Evolutionary conservation across 805 yeast species (phyloP), one percentile per base, ranked within the genome.

Genomic region (Tetrapisispora phaffii): DNA sequence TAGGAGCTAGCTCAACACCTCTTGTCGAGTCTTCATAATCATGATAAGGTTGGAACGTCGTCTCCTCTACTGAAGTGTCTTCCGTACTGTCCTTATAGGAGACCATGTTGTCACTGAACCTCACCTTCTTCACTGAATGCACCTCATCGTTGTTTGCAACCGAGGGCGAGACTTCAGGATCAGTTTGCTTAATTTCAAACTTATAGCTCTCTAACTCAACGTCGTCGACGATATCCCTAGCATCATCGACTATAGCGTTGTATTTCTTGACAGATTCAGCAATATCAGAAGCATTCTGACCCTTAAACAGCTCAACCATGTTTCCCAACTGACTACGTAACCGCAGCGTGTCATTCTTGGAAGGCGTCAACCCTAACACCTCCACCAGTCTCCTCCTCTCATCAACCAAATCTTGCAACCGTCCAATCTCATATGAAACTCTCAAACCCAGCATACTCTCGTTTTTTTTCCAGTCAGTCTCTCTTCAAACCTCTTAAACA

Each of bases 381-480:
- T 47, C 39, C 2, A 54, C 44, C n/a, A 62, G 44, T 33, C 66
- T 46, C 15, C 41, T 34, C 26, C 66, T 53, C 41, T 62, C 67
- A 16, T 60, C 63, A 4, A 61, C 49, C 19, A 59, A 22, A 46
- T 60, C 62, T 35, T 35, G 32, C 17, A 62, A 41, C 43, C 46
- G 58, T 21, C 58, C 60, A 13, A 60, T 35, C 47, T 58, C 64
- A 34, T 60, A 42, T 3, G 36, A 58, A n/a, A 58, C 34, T 42
- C 54, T 53, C 36, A 59, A 39, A 20, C 44, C 41, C 29, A 52
- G 56, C 64, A 58, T 59, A 7, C 5, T 24, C 15, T n/a, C 34
- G 16, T 4, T n/a, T 4, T 9, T 4, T 19, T 7, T 19, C 20
- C 10, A 28, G 4, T n/a, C 13, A 28, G 31, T 9, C 12, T 28